phyloP scores from a whole-genome alignment of 257 asterid species.

The Marsdenia floribunda region DNA sequence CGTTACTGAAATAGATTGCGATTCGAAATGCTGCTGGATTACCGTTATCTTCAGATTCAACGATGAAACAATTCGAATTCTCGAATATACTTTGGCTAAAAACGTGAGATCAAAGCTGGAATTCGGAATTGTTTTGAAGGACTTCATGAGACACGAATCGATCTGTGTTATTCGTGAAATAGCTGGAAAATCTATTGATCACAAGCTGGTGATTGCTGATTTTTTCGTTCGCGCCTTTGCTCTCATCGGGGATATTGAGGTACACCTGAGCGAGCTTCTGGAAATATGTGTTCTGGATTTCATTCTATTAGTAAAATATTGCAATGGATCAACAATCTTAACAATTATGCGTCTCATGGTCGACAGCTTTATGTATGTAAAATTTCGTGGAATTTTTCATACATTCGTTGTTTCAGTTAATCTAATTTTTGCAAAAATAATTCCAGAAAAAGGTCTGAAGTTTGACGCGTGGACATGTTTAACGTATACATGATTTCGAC shows the following conservation, averaged over 20 bases:
- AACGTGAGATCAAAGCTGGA: conserved; percentile 43
- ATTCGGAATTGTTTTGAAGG: conserved; percentile 40
- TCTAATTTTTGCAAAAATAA: background rate
- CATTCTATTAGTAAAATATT: background rate
- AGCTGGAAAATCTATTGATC: conserved; percentile 38
- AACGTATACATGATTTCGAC: background rate
- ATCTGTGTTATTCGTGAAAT: conserved; percentile 52
- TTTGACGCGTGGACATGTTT: background rate
- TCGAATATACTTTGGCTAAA: conserved; percentile 48
- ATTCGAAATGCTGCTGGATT: background rate
- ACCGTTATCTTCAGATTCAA: conserved; percentile 44
- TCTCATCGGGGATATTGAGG: conserved; percentile 74
- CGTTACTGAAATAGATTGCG: background rate
- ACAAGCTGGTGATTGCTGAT: conserved; percentile 59
- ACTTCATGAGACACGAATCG: conserved; percentile 60
- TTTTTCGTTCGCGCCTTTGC: conserved; percentile 63
- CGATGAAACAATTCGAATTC: conserved; percentile 51
- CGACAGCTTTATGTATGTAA: background rate
- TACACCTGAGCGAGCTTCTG: conserved; percentile 15
- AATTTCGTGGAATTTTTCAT: background rate
- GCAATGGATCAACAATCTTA: background rate
- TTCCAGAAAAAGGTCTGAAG: background rate
- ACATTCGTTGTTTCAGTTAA: background rate
- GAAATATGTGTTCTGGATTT: background rate
- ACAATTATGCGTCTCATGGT: background rate